phyloP scores from a whole-genome alignment of 345 rosid species.

The Trapa incisa region DNA sequence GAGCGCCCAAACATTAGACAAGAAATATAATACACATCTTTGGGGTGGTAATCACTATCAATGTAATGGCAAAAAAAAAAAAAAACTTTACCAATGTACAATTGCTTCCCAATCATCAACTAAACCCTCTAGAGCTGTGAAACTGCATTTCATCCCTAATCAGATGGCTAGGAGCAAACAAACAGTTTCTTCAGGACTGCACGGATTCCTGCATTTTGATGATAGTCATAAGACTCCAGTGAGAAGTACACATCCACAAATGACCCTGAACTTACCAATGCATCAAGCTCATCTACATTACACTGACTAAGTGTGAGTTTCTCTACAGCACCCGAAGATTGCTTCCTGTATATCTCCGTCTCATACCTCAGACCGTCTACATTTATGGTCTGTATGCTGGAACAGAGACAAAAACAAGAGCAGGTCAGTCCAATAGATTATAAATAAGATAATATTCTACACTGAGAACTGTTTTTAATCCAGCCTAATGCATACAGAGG shows the following conservation, averaged over 20 bases:
- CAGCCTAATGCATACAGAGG: not conserved
- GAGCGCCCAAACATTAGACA: not conserved
- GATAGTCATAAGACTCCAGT: constrained; percentile 63
- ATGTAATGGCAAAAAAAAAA: too few relatives aligned
- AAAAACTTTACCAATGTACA: not conserved
- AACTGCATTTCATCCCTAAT: not conserved
- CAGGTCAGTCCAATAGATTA: not conserved
- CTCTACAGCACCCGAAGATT: constrained; percentile 5
- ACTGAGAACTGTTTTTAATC: not conserved
- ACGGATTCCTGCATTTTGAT: constrained; percentile 59
- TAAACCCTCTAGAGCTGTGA: not conserved
- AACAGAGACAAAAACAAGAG: not conserved
- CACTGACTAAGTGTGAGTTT: constrained; percentile 33
- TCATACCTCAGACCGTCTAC: constrained; percentile 37
- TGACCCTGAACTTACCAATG: constrained; percentile 30
- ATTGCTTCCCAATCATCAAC: not conserved
- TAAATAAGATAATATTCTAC: not conserved
- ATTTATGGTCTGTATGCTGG: constrained; percentile 51
- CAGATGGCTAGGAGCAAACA: constrained; percentile 19
- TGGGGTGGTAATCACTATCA: not conserved
- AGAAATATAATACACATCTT: not conserved
- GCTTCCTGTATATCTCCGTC: constrained; percentile 8
- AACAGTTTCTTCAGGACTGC: constrained; percentile 49
- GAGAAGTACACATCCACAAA: constrained; percentile 53
- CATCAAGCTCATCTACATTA: constrained; percentile 35